phyloP scores from a whole-genome alignment of 305 asterid species.

The Withania somnifera region DNA sequence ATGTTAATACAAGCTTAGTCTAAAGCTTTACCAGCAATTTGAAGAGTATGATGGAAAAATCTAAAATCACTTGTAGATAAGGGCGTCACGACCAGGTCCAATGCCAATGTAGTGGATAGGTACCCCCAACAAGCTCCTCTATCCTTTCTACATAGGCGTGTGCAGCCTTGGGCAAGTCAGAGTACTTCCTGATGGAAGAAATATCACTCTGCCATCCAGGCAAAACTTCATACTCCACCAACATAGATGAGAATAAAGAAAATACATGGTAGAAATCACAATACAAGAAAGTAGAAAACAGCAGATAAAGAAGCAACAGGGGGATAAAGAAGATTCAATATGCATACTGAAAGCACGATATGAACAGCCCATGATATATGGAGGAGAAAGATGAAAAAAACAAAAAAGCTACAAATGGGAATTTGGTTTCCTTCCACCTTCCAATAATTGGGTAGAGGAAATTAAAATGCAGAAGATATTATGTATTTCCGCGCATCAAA shows the following conservation, averaged over 20 bases:
- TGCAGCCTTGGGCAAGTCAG: conserved; percentile 80
- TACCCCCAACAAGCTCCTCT: conserved; percentile 73
- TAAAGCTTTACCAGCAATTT: conserved; percentile 7
- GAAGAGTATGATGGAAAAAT: not conserved
- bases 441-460: not conserved
- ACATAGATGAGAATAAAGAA: not conserved
- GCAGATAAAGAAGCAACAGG: not conserved
- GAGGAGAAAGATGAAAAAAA: not conserved
- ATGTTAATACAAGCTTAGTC: not conserved
- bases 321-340: not conserved
- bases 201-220: conserved; percentile 88
- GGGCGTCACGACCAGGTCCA: conserved; percentile 97
- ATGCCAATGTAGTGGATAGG: conserved; percentile 89
- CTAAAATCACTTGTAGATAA: conserved; percentile 59
- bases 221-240: conserved; percentile 84
- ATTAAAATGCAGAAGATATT: not conserved
- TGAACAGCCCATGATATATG: not conserved
- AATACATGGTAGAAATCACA: not conserved
- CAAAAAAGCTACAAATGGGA: not conserved
- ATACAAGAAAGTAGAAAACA: not conserved
- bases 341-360: not conserved
- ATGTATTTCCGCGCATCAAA: not conserved
- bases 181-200: conserved; percentile 70
- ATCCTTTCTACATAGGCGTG: conserved; percentile 70
- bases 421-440: not conserved